Evolutionary conservation across 192 early-diverging fungal genomes (phyloP).

Genomic region (Podila minutissima): DNA sequence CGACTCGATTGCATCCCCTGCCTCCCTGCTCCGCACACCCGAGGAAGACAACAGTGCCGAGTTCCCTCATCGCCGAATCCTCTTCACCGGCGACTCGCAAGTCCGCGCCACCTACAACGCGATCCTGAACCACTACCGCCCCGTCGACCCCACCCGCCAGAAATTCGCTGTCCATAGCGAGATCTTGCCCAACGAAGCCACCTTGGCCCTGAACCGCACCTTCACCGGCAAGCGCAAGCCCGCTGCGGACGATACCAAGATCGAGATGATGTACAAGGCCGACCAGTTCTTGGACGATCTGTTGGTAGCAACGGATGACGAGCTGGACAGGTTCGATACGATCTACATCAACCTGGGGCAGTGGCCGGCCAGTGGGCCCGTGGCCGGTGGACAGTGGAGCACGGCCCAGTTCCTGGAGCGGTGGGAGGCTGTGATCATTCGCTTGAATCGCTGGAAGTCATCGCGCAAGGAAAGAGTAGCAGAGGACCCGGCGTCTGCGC

Average conservation of each 20-base stretch:
- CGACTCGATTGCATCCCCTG: constrained; percentile 29
- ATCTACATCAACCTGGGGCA: constrained; percentile 36
- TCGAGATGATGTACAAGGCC: constrained; percentile 28
- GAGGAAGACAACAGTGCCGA: not conserved
- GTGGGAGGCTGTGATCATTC: constrained; percentile 12
- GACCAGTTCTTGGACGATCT: constrained; percentile 35
- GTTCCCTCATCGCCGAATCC: constrained; percentile 16
- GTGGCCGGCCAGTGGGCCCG: constrained; percentile 40
- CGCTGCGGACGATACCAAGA: constrained; percentile 10
- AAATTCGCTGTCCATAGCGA: constrained; percentile 15
- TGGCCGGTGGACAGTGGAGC: constrained; percentile 32
- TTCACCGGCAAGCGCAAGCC: not conserved
- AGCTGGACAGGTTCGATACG: constrained; percentile 25
- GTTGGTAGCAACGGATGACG: constrained; percentile 11
- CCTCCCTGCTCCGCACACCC: constrained; percentile 6
- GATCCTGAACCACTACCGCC: constrained; percentile 40
- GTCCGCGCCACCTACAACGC: constrained; percentile 39
- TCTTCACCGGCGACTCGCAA: constrained; percentile 38
- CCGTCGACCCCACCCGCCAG: constrained; percentile 5
- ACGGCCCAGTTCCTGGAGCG: constrained; percentile 29
- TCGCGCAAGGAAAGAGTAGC: constrained; percentile 6
- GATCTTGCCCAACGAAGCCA: not conserved
- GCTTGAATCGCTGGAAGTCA: constrained; percentile 20
- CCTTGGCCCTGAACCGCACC: not conserved
- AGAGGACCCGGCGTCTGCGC: not conserved